Conservation (phyloP, 345 rosid genomes). For the Nasturtium officinale region DNA sequence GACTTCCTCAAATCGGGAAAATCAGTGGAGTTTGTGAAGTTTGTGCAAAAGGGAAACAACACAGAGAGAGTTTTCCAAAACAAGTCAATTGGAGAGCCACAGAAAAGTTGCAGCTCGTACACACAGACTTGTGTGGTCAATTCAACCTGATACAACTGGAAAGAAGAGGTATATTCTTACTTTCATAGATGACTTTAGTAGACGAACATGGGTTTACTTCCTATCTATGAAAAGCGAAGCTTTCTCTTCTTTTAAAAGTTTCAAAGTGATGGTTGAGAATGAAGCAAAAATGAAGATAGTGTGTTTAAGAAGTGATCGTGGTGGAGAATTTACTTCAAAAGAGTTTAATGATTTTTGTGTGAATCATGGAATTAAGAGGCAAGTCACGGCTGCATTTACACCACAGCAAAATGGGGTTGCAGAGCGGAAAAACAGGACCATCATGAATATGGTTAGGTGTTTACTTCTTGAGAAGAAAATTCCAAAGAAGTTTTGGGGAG, state of each 20-base stretch:
- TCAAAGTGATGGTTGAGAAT: background rate
- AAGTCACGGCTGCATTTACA: background rate
- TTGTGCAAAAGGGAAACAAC: background rate
- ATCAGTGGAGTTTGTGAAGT: background rate
- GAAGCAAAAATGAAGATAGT: background rate
- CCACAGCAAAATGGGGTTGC: background rate
- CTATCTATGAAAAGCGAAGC: background rate
- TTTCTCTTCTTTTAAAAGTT: background rate
- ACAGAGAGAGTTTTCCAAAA: background rate
- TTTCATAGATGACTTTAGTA: background rate
- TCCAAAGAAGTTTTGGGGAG: background rate
- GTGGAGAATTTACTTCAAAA: background rate
- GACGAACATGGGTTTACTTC: background rate
- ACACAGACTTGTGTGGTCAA: background rate
- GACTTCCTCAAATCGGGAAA: background rate
- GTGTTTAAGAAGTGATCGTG: background rate
- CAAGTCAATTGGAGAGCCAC: background rate
- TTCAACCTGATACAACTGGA: background rate
- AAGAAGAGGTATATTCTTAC: background rate
- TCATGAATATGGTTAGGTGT: background rate
- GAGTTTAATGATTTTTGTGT: background rate
- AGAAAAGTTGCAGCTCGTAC: background rate
- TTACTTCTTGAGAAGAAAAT: background rate
- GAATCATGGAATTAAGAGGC: background rate
- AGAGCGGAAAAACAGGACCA: background rate